A percentile compares a stretch with the other conserved stretches of the same genome.
Evolutionary conservation across 441 rosid genomes (phyloP).

Genomic region (Erodium moschatum): DNA sequence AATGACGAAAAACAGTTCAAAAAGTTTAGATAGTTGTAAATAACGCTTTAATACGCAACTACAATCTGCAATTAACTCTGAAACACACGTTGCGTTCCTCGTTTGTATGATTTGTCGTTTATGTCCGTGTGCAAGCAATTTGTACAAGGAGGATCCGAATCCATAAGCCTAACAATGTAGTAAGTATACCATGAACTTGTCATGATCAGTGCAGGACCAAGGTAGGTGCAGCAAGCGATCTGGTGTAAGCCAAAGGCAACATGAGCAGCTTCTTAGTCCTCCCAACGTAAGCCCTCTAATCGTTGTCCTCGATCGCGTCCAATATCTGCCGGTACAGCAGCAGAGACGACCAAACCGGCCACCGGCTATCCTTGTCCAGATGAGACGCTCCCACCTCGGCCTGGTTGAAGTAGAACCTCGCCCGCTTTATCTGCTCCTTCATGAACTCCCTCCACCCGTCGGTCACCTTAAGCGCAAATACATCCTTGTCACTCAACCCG

Average conservation of each 20-base stretch:
- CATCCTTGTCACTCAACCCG: slow-evolving; percentile 37
- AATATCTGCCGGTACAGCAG: slow-evolving; percentile 33
- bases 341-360: slow-evolving; percentile 50
- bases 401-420: slow-evolving; percentile 39
- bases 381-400: slow-evolving; percentile 41
- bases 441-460: slow-evolving; percentile 40
- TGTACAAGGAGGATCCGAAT: no score
- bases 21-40: no score
- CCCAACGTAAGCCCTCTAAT: slow-evolving; percentile 38
- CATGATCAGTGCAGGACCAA: slow-evolving; percentile 5
- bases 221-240: slow-evolving; percentile 15
- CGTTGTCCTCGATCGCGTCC: slow-evolving; percentile 40
- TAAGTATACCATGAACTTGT: no score
- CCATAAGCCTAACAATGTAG: no score
- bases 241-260: slow-evolving; percentile 33
- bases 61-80: no score
- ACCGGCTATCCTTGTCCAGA: slow-evolving; percentile 40
- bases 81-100: no score
- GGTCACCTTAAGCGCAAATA: slow-evolving; percentile 31
- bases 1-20: no score
- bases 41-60: no score
- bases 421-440: slow-evolving; percentile 40
- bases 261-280: slow-evolving; percentile 33
- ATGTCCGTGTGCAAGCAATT: no score
- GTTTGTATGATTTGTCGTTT: no score